Evolutionary conservation across 495 filamentous ascomycete genomes (phyloP).

Genomic region (Neurospora sp.): DNA sequence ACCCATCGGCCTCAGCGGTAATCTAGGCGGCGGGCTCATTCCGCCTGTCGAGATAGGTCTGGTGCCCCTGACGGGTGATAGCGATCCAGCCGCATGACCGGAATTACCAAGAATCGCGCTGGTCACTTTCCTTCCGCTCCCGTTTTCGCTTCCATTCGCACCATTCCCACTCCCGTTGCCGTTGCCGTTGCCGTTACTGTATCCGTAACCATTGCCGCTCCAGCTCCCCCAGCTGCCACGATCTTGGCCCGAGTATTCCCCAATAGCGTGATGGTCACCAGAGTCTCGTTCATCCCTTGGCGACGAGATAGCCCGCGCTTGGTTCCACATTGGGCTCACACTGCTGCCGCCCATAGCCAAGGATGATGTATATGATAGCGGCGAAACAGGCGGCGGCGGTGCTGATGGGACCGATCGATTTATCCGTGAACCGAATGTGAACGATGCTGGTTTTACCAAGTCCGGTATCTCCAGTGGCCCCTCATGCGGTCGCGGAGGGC

Average conservation of each 20-base stretch:
- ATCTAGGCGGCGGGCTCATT: not conserved
- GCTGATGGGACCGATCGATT: slow-evolving; percentile 12
- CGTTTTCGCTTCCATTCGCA: not conserved
- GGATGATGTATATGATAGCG: not conserved
- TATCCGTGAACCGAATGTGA: slow-evolving; percentile 7
- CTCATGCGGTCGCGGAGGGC: slow-evolving; percentile 24
- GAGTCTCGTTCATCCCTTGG: not conserved
- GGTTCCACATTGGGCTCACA: not conserved
- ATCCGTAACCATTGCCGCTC: not conserved
- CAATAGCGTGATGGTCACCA: not conserved
- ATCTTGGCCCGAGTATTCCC: not conserved
- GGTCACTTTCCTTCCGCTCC: not conserved
- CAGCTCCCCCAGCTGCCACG: not conserved
- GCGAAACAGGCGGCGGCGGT: slow-evolving; percentile 2
- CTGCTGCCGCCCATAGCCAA: slow-evolving; percentile 6
- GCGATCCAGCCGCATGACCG: not conserved
- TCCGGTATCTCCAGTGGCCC: slow-evolving; percentile 22
- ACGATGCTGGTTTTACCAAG: slow-evolving; percentile 15
- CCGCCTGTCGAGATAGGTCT: not conserved
- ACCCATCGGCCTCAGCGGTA: not conserved
- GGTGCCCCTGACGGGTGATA: not conserved
- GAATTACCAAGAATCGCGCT: not conserved
- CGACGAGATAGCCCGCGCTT: not conserved
- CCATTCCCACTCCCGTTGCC: not conserved
- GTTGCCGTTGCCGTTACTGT: not conserved